Base-by-base conservation (phyloP, 495 filamentous ascomycete species). In the Geoglossum glabrum region DNA sequence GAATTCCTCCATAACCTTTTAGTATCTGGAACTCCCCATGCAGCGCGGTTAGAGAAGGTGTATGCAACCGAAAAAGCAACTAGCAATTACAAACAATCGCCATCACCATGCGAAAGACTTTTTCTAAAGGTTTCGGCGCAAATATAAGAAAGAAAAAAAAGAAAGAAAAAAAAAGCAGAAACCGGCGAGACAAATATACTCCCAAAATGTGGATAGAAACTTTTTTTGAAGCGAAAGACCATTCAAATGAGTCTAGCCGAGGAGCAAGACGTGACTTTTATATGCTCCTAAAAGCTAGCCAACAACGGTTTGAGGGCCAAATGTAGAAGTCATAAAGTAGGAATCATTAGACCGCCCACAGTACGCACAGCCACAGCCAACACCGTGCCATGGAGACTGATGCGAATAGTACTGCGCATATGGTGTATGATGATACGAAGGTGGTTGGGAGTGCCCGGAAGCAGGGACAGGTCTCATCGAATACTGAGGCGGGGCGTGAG, bases 281-380 rank as follows among this genome's bases (percentile, higher is more conserved):
- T 40, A 58, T 15, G 34, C 33, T 49, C 55, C 45, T 50, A 11
- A 7, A 55, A 51, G 3, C 40, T 72, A 71, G 84, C 78, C 81
- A 61, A 76, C 77, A 25, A 84, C 80, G 25, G 85, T 72, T 68
- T 85, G 84, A 63, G 76, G 66, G 21, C 80, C 68, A 62, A 80
- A 87, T 49, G 72, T 71, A 52, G 74, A 75, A 51, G 74, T 71
- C 65, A 77, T 77, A 64, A 87, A 79, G 65, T 88, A 86, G 19
- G 77, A 69, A 36, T 79, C 76, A 30, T 80, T 66, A 58, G 82
- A 77, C 60, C 78, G 81, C 10, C 72, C 69, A 68, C 86, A 90
- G 56, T 79, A 77, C 51, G 71, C 66, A 66, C 86, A 92, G 59
- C 72, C 75, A 66, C 85, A 92, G 21, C 82, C 85, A 30, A 76